Base-by-base conservation (phyloP, 768 basidiomycete genomes). In the Kwoniella sp. region DNA sequence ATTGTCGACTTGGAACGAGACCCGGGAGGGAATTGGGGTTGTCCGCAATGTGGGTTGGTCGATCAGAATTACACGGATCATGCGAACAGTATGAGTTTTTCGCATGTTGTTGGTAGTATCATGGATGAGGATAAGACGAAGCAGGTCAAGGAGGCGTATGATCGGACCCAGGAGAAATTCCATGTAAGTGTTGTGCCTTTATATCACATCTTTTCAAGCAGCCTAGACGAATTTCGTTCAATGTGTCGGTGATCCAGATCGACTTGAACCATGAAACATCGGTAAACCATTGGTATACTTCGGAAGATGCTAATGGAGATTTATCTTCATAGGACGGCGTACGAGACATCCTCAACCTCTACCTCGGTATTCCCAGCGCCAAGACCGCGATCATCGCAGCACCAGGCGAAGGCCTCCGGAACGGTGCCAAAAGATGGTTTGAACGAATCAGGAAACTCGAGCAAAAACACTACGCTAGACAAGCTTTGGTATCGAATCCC, bases 41-140 rank as follows among this genome's bases (percentile, higher is more conserved):
- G 70, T 55, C 61, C 64, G 2, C 19, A 8, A 21, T 72, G 70
- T 44, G 70, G 70, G 2, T 15, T 21, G 25, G 46, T 68, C 37
- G 68, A 72, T 44, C 21, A 48, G 29, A 53, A 10, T 10, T 29
- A 29, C 3, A 66, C 64, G 37, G 37, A 30, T 52, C 25, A 27
- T 8, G 9, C 12, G 25, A 51, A 59, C 3, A 30, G 12, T 22
- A 55, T 62, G 19, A 36, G 55, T 44, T 21, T 37, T 33, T 50
- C 50, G 29, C 46, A 44, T 9, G 27, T 26, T 22, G 24, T 25
- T 33, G 37, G 61, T 44, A 24, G 50, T 52, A 57, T 66, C 7
- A n/a, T 64, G 36, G 59, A 68, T 40, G 64, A 63, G 25, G 58
- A 64, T 22, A 30, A 27, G 19, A 21, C n/a, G 7, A 7, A 44